Percentiles rank a stretch among this genome's conserved stretches.
These are phyloP conservation scores for Sugiyamaella americana DNA, from an alignment of 805 yeast genomes.

Conservation along the genomic window DNA sequence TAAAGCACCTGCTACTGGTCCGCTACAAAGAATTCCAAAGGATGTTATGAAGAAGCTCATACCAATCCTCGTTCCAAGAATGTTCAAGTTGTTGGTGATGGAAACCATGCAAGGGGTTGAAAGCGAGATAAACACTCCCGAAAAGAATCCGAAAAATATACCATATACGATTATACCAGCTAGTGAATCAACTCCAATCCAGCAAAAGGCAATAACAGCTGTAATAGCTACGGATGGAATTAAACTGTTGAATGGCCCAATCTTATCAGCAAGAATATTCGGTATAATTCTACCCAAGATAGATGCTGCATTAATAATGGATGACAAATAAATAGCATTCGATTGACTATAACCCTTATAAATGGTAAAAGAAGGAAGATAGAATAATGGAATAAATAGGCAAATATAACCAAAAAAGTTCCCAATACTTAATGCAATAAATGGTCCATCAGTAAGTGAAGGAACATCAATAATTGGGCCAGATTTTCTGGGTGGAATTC, in stretches of 20 bases:
- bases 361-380: slow-evolving; percentile 28
- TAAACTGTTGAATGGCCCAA: slow-evolving; percentile 41
- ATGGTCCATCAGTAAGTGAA: slow-evolving; percentile 26
- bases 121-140: slow-evolving; percentile 29
- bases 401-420: slow-evolving; percentile 26
- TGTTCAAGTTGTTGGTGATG: slow-evolving; percentile 23
- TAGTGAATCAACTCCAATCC: slow-evolving; percentile 30
- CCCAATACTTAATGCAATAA: slow-evolving; percentile 21
- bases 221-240: slow-evolving; percentile 28
- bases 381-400: slow-evolving; percentile 30
- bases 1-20: slow-evolving; percentile 29
- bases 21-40: slow-evolving; percentile 34
- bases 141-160: slow-evolving; percentile 26
- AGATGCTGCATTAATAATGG: slow-evolving; percentile 34
- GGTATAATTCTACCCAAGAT: slow-evolving; percentile 45
- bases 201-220: slow-evolving; percentile 29
- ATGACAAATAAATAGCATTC: slow-evolving; percentile 26
- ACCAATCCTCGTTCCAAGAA: slow-evolving; percentile 46
- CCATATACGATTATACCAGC: slow-evolving; percentile 28
- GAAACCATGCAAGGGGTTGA: slow-evolving; percentile 29
- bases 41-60: slow-evolving; percentile 52
- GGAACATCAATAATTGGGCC: slow-evolving; percentile 15
- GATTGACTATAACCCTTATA: slow-evolving; percentile 17
- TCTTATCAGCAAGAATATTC: slow-evolving; percentile 41
- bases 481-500: slow-evolving; percentile 27